Percentiles rank a stretch among this genome's conserved stretches.
Evolutionary conservation across 257 asterid genomes (phyloP).

Genomic region (Oldenlandia corymbosa): DNA sequence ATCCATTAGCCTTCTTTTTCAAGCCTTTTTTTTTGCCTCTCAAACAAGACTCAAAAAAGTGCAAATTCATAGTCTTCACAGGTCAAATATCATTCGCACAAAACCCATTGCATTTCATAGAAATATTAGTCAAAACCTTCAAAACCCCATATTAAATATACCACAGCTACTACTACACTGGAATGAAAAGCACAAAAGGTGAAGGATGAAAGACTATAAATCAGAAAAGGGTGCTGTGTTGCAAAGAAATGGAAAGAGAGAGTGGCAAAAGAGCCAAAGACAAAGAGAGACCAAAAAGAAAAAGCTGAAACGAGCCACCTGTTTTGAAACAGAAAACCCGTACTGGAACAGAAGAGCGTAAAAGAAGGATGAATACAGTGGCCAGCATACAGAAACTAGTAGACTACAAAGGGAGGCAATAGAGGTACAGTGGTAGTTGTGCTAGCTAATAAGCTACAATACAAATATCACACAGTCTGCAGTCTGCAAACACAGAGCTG

Average conservation of each 20-base stretch:
- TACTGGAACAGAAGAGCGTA: constrained; percentile 7
- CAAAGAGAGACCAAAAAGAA: neutral
- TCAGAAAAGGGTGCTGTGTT: no score
- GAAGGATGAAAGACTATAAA: no score
- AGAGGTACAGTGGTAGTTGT: constrained; percentile 1
- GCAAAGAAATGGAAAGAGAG: neutral
- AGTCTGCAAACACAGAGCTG: neutral
- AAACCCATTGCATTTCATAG: neutral
- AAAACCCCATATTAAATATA: neutral
- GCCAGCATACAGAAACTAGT: neutral
- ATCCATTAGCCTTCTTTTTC: no score
- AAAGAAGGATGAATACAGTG: constrained; percentile 9
- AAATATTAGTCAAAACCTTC: neutral
- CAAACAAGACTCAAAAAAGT: neutral
- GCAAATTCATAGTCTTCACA: no score
- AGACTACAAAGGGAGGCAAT: neutral
- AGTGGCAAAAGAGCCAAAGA: no score
- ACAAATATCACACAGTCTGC: neutral
- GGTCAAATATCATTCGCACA: neutral
- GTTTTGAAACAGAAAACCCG: neutral
- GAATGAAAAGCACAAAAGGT: no score
- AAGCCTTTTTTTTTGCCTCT: no score
- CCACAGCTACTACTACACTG: no score
- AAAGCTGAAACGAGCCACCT: neutral
- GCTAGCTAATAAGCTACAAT: neutral